phyloP scores from a whole-genome alignment of 1,284 basidiomycete species.

The Rhizoctonia solani region DNA sequence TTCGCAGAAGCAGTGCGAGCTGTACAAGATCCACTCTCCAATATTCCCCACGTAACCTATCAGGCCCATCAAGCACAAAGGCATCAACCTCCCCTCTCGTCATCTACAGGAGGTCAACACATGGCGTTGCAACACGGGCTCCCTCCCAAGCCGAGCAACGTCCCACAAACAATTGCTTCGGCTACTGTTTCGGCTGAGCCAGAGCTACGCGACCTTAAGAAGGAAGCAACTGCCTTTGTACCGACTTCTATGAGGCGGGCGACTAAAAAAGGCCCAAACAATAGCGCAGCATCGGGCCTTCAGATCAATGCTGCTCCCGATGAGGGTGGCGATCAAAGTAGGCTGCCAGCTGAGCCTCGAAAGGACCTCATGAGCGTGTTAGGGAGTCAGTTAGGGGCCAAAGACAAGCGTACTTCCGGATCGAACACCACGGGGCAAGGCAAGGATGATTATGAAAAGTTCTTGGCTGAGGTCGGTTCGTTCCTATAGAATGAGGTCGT shows the following conservation, averaged over 20 bases:
- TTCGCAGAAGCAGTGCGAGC: conserved; percentile 41
- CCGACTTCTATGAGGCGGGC: conserved; percentile 54
- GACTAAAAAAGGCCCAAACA: conserved; percentile 13
- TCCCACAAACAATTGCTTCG: conserved; percentile 46
- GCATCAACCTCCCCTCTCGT: conserved; percentile 37
- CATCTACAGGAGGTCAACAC: conserved; percentile 13
- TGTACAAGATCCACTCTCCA: conserved; percentile 47
- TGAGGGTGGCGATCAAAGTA: conserved; percentile 9
- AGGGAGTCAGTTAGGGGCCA: conserved; percentile 27
- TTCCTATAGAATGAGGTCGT: conserved; percentile 44
- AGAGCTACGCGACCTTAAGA: conserved; percentile 85
- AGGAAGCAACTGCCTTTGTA: conserved; percentile 88
- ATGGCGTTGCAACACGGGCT: conserved; percentile 7
- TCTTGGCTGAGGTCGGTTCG: conserved; percentile 73
- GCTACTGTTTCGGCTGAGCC: conserved; percentile 83
- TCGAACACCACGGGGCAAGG: conserved; percentile 45
- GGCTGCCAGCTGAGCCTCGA: conserved; percentile 9
- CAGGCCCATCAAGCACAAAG: conserved; percentile 45
- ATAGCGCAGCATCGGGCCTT: not conserved
- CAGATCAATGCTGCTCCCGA: conserved; percentile 35
- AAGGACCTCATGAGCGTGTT: conserved; percentile 34
- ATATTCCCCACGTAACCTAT: conserved; percentile 45
- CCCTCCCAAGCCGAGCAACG: conserved; percentile 21
- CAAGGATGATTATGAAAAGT: conserved; percentile 74
- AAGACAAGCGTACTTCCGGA: not conserved